Percentiles rank a stretch among this genome's conserved stretches.
Evolutionary conservation across 768 basidiomycete genomes (phyloP).

Genomic region (Boletales sp.): DNA sequence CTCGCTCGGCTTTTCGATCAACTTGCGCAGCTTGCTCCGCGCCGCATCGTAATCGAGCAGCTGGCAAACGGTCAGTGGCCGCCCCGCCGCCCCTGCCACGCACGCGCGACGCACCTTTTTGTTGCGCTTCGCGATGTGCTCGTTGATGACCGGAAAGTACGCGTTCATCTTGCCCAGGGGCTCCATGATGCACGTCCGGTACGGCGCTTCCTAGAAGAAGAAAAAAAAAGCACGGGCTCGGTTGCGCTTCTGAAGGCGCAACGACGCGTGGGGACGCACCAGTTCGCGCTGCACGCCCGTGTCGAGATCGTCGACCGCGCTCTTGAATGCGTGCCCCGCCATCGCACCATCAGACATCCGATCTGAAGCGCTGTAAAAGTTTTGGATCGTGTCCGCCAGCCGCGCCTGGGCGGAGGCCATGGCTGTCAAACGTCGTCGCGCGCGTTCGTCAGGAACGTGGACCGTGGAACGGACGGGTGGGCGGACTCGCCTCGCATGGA

Average conservation of each 20-base stretch:
- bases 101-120: constrained; percentile 68
- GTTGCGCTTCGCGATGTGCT: constrained; percentile 90
- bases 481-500: constrained; percentile 79
- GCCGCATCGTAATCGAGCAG: constrained; percentile 94
- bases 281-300: constrained; percentile 79
- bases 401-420: constrained; percentile 94
- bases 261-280: constrained; percentile 41
- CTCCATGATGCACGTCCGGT: constrained; percentile 91
- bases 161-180: constrained; percentile 96
- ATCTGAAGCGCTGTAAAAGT: constrained; percentile 88
- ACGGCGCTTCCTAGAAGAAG: constrained; percentile 75
- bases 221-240: background rate
- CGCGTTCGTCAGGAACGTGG: background rate
- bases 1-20: constrained; percentile 89
- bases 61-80: constrained; percentile 35
- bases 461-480: background rate
- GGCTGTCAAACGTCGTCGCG: constrained; percentile 41
- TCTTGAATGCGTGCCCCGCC: constrained; percentile 95
- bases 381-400: constrained; percentile 89
- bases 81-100: no score
- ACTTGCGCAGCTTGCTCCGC: constrained; percentile 83
- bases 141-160: constrained; percentile 91
- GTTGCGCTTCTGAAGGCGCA: no score
- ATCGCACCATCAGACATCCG: constrained; percentile 87
- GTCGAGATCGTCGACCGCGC: constrained; percentile 92